Base-by-base conservation (phyloP, 345 rosid species). In the Acer negundo region DNA sequence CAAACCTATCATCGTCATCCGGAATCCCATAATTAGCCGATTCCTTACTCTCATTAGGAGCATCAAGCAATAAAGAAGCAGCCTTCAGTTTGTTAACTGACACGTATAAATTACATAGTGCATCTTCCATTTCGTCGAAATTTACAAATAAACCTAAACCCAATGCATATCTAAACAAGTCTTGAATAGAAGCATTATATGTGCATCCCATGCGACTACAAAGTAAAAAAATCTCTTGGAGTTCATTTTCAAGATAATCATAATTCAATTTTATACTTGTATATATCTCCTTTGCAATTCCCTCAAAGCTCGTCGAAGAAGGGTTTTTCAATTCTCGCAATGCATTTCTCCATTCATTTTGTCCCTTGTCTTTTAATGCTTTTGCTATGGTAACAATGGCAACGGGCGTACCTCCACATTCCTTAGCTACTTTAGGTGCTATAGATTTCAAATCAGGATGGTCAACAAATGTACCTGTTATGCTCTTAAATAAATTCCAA, bases 321-420 rank as follows among this genome's bases (percentile, higher is more conserved):
- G 70, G 73, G 19, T 53, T 23, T 53, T 12, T 47, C 15, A 63
- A 62, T 13, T 62, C 55, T 63, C 0, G 23, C 49, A 78, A 17
- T 1, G 84, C 84, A 58, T 74, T 59, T 20, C 75, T 56, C 88
- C 88, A 85, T 15, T 0, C 77, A 10, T 23, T 0, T 6, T n/a
- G 1, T 3, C 6, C 40, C 20, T 69, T 49, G 5, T 78, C 65
- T 28, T 58, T 77, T 63, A 85, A 77, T 2, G 70, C 49, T 7
- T 2, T 62, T 40, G 80, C 88, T 22, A 78, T 40, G 0, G 78
- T 35, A 4, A 66, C 63, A 47, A 85, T 47, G 3, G 71, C 13
- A 11, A 85, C 1, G 0, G 88, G 86, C 70, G 83, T 55, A 1
- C 88, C 85, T n/a, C 16, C 81, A 70, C 85, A 85, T 44, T 42